Percentiles rank a stretch among this genome's conserved stretches.
Evolutionary conservation across 1,139 yeast genomes (phyloP).

Genomic region (Protomyces lactucae-debilis): DNA sequence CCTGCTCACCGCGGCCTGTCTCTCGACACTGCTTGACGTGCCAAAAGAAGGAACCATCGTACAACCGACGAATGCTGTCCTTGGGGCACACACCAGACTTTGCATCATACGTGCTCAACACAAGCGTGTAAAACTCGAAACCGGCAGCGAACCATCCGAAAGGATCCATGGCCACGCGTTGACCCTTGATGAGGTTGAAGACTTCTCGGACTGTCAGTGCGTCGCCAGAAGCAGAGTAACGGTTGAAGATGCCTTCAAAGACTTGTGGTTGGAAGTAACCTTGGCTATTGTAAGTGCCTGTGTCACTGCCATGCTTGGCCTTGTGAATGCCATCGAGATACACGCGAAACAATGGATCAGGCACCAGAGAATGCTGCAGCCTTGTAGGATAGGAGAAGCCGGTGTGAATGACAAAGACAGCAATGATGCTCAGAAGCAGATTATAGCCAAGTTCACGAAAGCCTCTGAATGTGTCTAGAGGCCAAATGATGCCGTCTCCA

Average conservation of each 20-base stretch:
- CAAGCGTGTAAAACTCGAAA: slow-evolving; percentile 24
- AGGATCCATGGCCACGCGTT: slow-evolving; percentile 24
- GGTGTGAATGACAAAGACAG: slow-evolving; percentile 17
- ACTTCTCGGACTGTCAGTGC: slow-evolving; percentile 16
- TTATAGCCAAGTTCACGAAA: slow-evolving; percentile 28
- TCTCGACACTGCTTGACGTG: slow-evolving; percentile 14
- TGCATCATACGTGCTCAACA: slow-evolving; percentile 13
- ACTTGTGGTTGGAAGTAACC: slow-evolving; percentile 25
- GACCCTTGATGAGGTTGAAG: slow-evolving; percentile 13
- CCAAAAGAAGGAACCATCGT: slow-evolving; percentile 22
- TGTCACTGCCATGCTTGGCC: slow-evolving; percentile 26
- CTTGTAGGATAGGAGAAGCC: slow-evolving; percentile 24
- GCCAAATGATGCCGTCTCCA: slow-evolving; percentile 18
- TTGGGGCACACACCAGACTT: slow-evolving; percentile 7
- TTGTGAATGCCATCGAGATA: slow-evolving; percentile 23
- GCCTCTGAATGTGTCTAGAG: slow-evolving; percentile 21
- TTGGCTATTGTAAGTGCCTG: slow-evolving; percentile 12
- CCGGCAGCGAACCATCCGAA: slow-evolving; percentile 27
- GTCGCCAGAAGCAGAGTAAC: slow-evolving; percentile 8
- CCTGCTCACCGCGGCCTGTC: neutral
- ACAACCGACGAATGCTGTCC: slow-evolving; percentile 12
- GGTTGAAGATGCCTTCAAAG: slow-evolving; percentile 19
- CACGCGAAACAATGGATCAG: slow-evolving; percentile 27
- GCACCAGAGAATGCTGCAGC: slow-evolving; percentile 10
- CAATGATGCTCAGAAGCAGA: slow-evolving; percentile 16